Base-by-base conservation (phyloP, 140 eudicot genomes). In the Stevia rebaudiana region DNA sequence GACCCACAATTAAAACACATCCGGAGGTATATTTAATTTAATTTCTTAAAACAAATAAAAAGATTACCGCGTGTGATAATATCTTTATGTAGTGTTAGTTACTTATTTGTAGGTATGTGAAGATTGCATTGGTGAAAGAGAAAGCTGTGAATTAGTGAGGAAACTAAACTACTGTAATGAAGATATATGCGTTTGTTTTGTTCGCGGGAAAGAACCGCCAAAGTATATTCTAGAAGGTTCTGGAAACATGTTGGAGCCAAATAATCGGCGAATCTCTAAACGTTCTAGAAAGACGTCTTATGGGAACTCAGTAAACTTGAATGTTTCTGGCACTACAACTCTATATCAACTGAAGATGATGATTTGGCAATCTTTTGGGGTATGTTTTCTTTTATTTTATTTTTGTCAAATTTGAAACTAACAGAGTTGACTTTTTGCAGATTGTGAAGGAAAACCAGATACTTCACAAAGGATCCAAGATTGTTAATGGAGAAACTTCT, bases 341-440 rank as follows among this genome's bases (percentile, higher is more conserved):
- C 61, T 94, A 28, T 94, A 94, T 65, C 94, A 94, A 47, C 79
- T 94, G 39, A 94, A 94, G 79, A 85, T 94, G 99, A 94, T 94
- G 99, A 94, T 94, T 61, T 94, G 99, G 99, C 97, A 94, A 72
- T 83, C 95, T 8, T 88, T 94, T 78, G 99, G 99, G 88, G 99
- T 94, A 85, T 68, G 82, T 6, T 57, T n/a, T 67, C 44, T 12
- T 44, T 49, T 10, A 41, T 2, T 6, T 16, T 60, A 23, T 13
- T 6, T 18, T 21, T 0, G 46, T 55, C 8, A 63, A n/a, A 11
- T 79, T 48, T 51, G 16, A 6, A 52, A n/a, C 12, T 68, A 52
- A 72, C 46, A n/a, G 24, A 25, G n/a, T 64, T 51, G 21, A 49
- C 3, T 47, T 68, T 16, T 49, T 88, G 82, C 89, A 94, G 99